Evolutionary conservation across 495 filamentous ascomycete species (phyloP).

Genomic region (Evernia prunastri): DNA sequence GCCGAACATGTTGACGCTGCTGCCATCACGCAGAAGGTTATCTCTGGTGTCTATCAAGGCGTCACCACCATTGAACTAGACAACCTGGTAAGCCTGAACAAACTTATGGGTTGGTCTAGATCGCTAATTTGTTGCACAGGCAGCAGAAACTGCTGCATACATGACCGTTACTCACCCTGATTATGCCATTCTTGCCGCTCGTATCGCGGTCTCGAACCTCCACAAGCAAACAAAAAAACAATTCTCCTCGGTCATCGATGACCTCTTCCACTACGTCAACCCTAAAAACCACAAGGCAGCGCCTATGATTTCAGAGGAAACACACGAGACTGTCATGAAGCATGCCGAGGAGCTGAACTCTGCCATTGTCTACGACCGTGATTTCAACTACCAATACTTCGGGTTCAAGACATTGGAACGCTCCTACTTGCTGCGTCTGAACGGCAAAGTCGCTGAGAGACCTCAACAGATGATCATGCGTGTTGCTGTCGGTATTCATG

Average conservation of each 20-base stretch:
- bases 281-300: slow-evolving; percentile 79
- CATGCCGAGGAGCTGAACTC: slow-evolving; percentile 96
- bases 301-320: slow-evolving; percentile 88
- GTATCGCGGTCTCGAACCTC: slow-evolving; percentile 97
- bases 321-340: slow-evolving; percentile 86
- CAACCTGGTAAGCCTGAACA: slow-evolving; percentile 61
- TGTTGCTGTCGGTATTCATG: slow-evolving; percentile 94
- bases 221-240: slow-evolving; percentile 99
- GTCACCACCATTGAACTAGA: slow-evolving; percentile 94
- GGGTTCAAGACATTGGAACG: slow-evolving; percentile 99
- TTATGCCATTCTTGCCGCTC: slow-evolving; percentile 96
- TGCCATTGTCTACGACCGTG: slow-evolving; percentile 96
- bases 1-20: slow-evolving; percentile 95
- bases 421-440: slow-evolving; percentile 87
- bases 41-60: slow-evolving; percentile 97
- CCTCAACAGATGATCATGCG: slow-evolving; percentile 99
- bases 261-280: slow-evolving; percentile 94
- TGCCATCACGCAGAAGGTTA: slow-evolving; percentile 97
- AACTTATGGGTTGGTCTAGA: not conserved
- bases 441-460: slow-evolving; percentile 90
- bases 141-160: slow-evolving; percentile 97
- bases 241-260: slow-evolving; percentile 86
- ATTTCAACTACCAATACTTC: slow-evolving; percentile 99
- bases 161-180: slow-evolving; percentile 99
- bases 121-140: slow-evolving; percentile 45